Base-by-base conservation (phyloP, 306 rosid genomes). In the Dryas drummondii region DNA sequence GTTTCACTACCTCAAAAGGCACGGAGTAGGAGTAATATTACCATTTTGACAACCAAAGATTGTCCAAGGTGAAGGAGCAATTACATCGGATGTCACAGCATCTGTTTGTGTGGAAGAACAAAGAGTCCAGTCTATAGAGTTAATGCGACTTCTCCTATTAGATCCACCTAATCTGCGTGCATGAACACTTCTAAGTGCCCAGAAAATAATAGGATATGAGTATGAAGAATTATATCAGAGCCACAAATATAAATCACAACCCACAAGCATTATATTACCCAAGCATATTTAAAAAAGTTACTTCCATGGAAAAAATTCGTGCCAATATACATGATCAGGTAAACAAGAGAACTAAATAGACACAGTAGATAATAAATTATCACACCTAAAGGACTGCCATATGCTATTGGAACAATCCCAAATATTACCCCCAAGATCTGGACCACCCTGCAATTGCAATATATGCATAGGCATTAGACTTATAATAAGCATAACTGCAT, bases 41-140 rank as follows among this genome's bases (percentile, higher is more conserved):
- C 98, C 98, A 84, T 93, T 93, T 71, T 86, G 91, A 71, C 96
- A 91, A n/a, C 98, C 98, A 82, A 93, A 93, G 68, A 93, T 93
- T 69, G 87, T 93, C 98, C 97, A 93, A 8, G 96, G 84, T 17
- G 98, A 93, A 70, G 97, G 90, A 68, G 96, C 94, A 72, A 87
- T 75, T 65, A 93, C 98, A 84, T 93, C 98, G 1, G 93, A 61
- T 67, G 97, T 82, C 86, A 86, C 84, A 3, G 90, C 87, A 80
- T 93, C 97, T 19, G 85, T 57, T 78, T 72, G 86, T 17, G 84
- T 61, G 66, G 84, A 67, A 78, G 97, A 78, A 45, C 80, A 79
- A 19, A 70, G 54, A 81, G 83, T 80, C 86, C 90, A 79, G 63
- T 86, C 87, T 73, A 86, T 77, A 48, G 94, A 84, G 82, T 73